Conservation (phyloP, 345 rosid genomes). For the Eucalyptus shirleyi region DNA sequence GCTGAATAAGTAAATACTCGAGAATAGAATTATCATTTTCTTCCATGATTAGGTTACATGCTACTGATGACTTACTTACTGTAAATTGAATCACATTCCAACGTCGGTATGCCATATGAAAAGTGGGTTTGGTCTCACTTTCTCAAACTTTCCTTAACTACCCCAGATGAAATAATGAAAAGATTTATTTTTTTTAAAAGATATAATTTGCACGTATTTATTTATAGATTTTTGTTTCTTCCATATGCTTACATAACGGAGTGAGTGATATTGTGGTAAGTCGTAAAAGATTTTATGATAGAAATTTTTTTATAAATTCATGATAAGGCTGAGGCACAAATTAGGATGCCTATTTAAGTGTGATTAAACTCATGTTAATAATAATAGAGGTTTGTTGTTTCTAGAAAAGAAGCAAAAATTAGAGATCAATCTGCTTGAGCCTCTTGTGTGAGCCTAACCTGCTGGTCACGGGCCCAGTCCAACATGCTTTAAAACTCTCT, state of each 20-base stretch:
- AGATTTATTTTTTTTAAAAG: fast-evolving
- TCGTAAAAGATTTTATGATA: background rate
- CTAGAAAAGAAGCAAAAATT: background rate
- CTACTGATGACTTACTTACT: fast-evolving
- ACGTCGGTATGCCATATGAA: fast-evolving
- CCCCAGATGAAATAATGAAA: background rate
- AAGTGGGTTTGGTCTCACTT: background rate
- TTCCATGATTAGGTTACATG: fast-evolving
- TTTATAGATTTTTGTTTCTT: background rate
- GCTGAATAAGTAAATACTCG: background rate
- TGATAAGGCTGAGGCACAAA: background rate
- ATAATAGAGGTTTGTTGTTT: background rate
- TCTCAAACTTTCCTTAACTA: background rate
- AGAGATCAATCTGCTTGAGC: background rate
- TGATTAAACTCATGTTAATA: background rate
- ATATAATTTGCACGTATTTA: background rate
- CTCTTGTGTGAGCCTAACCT: background rate
- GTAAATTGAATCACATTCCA: background rate
- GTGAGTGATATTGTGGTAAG: background rate
- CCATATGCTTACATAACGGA: background rate
- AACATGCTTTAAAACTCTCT: background rate
- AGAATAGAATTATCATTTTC: fast-evolving
- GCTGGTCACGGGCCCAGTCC: background rate
- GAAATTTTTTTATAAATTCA: background rate
- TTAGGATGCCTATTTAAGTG: background rate